Evolutionary conservation across 805 yeast species (phyloP), one percentile per base, ranked within the genome.

Genomic region (Wickerhamiella parazyma): DNA sequence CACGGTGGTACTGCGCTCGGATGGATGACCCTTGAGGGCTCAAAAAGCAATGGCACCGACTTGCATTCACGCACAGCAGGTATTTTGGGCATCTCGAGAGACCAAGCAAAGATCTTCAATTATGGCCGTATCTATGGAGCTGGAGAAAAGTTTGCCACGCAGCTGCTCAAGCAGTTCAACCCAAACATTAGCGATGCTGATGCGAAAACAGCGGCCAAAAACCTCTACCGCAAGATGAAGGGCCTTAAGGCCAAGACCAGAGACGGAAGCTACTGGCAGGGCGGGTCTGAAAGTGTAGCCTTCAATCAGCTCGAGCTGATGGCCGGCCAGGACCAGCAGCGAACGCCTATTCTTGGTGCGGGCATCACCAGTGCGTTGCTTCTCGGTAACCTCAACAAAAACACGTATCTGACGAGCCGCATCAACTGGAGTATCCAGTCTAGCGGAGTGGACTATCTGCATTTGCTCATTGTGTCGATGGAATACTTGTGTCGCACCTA

Each of bases 11-110:
- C 97, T 0, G 94, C 97, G 0, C 72, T 93, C 44, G 96, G 97
- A 0, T 93, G 98, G 98, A 93, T 91, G 99, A 87, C 96, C 1
- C 68, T 91, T 45, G 99, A 91, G 65, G 99, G 99, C 16, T 77
- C 89, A 3, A 91, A 91, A 62, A 69, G 66, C 45, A 89, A 81
- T 44, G 93, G 91, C 4, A 93, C 99, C 0, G 99, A 91, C 63
- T 64, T 93, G 48, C 99, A 91, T 58, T 85, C 96, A 0, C 86
- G 82, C 51, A 91, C 97, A 0, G 95, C 98, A 0, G 70, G 71
- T 9, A 86, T 93, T 51, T 63, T 91, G 57, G 94, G 94, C 0
- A 87, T 93, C 41, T 75, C 82, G 20, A 70, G 99, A 60, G 77
- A 80, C 54, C 94, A 91, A 49, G 98, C 98, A 5, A 91, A 91